A percentile compares a stretch with the other conserved stretches of the same genome.
phyloP scores from a whole-genome alignment of 345 rosid genomes.

The Diplotaxis tenuifolia region DNA sequence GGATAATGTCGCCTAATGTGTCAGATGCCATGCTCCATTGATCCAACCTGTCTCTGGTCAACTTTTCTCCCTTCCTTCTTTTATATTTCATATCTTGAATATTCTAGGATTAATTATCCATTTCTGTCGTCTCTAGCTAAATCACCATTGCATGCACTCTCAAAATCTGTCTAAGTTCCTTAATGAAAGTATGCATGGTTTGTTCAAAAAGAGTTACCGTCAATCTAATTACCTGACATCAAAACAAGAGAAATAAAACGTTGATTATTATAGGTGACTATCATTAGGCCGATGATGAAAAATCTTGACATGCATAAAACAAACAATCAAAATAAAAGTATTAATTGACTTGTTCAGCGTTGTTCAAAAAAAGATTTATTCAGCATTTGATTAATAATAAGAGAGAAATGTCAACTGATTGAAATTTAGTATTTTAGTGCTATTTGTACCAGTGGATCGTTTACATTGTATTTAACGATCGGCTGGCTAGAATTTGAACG shows the following conservation, averaged over 20 bases:
- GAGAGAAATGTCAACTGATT: not conserved
- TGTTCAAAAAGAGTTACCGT: no score
- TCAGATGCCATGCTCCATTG: constrained; percentile 39
- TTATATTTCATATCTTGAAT: not conserved
- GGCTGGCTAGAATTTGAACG: not conserved
- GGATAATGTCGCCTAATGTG: constrained; percentile 39
- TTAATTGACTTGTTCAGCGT: not conserved
- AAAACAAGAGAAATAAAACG: not conserved
- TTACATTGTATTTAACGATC: not conserved
- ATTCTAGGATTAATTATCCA: no score
- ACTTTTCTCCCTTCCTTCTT: constrained; percentile 22
- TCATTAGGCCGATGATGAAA: not conserved
- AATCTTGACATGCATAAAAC: not conserved
- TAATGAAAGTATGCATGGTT: no score
- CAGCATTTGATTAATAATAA: not conserved
- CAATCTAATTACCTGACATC: not conserved
- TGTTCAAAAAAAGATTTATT: no score
- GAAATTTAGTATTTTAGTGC: not conserved
- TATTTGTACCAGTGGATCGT: not conserved
- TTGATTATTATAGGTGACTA: not conserved
- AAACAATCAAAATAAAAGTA: not conserved
- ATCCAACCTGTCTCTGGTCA: constrained; percentile 34
- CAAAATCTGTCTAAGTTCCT: no score
- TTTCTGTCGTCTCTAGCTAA: no score
- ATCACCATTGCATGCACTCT: no score